Evolutionary conservation across 257 asterid species (phyloP), one percentile per base, ranked within the genome.

Genomic region (Salvia rosmarinus): DNA sequence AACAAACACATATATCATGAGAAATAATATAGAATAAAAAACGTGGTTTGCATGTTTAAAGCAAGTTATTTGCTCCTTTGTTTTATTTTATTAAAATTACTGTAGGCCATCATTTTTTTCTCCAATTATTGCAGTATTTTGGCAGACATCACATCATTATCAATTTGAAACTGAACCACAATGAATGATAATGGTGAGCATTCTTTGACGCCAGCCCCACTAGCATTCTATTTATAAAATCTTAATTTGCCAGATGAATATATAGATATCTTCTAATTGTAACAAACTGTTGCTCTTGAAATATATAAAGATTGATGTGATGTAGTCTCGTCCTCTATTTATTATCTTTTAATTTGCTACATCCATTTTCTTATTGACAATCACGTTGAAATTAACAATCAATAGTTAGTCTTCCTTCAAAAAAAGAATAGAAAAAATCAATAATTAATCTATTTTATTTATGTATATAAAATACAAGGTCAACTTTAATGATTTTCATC

Each of bases 41-140:
- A 52, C 51, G 64, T 35, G 73, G 25, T 20, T 37, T 49, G 64
- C 50, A 35, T 68, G 73, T 52, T 68, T 51, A 19, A 50, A 34
- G 57, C 49, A 13, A 34, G 3, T 67, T 6, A 3, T 21, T 6
- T 1, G 17, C 10, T 62, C 50, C 20, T 67, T 34, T 12, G 3
- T 8, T 51, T 37, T 35, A 8, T 59, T 14, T 59, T 32, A 3
- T 23, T 32, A 56, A 25, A 3, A 42, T 8, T n/a, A 30, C 16
- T 32, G 3, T 25, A 35, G 23, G 40, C 52, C 51, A 52, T 64
- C 35, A 35, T 55, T 65, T 14, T 16, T 3, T 46, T 20, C 14
- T 65, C 1, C 4, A 40, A 68, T 39, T 39, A 54, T 40, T 52
- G 55, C 30, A 67, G 16, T 42, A 39, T 35, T 68, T 54, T 39